Evolutionary conservation across 306 rosid species (phyloP).

Genomic region (Gleditsia sinensis): DNA sequence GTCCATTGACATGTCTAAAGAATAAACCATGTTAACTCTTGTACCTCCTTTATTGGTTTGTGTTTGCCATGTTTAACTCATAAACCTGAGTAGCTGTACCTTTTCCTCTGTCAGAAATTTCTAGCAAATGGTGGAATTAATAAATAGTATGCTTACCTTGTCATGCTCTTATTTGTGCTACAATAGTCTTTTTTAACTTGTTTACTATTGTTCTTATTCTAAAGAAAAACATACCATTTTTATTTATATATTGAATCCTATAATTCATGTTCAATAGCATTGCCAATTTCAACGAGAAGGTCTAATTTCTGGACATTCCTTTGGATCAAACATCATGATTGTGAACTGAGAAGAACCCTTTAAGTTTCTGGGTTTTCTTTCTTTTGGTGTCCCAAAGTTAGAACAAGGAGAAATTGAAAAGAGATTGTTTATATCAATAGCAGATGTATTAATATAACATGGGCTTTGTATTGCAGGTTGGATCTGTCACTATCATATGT

Average conservation of each 20-base stretch:
- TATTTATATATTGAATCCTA: slow-evolving; percentile 1
- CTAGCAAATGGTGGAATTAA: not conserved
- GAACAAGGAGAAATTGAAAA: not conserved
- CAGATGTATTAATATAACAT: slow-evolving; percentile 7
- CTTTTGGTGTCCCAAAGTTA: not conserved
- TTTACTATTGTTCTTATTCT: not conserved
- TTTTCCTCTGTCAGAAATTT: not conserved
- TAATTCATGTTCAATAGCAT: not conserved
- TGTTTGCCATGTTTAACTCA: not conserved
- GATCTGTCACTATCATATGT: slow-evolving; percentile 93
- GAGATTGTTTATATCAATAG: not conserved
- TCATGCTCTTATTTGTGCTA: not conserved
- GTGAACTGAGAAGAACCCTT: slow-evolving; percentile 9
- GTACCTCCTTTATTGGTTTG: not conserved
- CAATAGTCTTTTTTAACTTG: slow-evolving; percentile 5
- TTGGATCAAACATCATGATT: not conserved
- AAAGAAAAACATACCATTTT: slow-evolving; percentile 12
- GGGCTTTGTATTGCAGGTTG: slow-evolving; percentile 70
- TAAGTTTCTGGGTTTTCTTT: not conserved
- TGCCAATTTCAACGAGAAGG: not conserved
- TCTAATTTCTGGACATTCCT: not conserved
- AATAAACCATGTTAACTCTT: not conserved
- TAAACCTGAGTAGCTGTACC: not conserved
- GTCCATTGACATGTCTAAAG: not conserved
- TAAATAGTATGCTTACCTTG: not conserved